Percentiles rank a stretch among this genome's conserved stretches.
Conservation (phyloP, 768 basidiomycete genomes). For the Ephemerocybe angulata region DNA sequence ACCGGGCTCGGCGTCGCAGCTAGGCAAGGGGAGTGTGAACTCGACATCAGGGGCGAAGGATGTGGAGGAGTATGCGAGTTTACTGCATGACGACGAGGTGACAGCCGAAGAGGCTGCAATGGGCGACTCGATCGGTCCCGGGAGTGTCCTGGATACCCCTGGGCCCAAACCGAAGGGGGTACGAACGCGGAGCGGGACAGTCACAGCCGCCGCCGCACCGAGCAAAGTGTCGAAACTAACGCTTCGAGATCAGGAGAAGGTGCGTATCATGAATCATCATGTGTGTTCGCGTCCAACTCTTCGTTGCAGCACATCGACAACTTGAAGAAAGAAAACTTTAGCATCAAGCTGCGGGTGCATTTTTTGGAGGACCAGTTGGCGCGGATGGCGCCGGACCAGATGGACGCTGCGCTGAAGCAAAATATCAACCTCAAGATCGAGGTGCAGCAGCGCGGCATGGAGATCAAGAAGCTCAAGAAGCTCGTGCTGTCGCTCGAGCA, state of each 20-base stretch:
- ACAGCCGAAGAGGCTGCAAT: conserved; percentile 35
- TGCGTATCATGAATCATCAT: conserved; percentile 27
- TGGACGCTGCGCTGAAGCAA: conserved; percentile 87
- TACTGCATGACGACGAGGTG: conserved; percentile 9
- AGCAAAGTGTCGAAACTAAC: conserved; percentile 46
- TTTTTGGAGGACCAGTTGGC: conserved; percentile 92
- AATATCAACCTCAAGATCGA: conserved; percentile 93
- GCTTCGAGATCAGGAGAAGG: conserved; percentile 95
- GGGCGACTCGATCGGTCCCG: conserved; percentile 30
- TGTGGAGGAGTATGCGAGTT: conserved; percentile 16
- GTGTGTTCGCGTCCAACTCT: not conserved
- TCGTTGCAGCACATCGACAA: conserved; percentile 80
- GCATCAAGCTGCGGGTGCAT: conserved; percentile 92
- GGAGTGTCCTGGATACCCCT: conserved; percentile 52
- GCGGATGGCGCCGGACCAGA: conserved; percentile 86
- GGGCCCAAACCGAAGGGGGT: conserved; percentile 29
- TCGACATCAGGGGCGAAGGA: too few relatives aligned
- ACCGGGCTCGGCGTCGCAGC: conserved; percentile 36
- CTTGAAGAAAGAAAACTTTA: conserved; percentile 96
- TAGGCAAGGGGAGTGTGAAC: too few relatives aligned
- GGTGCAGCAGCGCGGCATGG: conserved; percentile 83
- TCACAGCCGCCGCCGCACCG: conserved; percentile 14
- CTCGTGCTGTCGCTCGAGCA: conserved; percentile 80
- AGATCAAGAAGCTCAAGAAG: conserved; percentile 90
- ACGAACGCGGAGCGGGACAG: conserved; percentile 7